Evolutionary conservation across 805 yeast species (phyloP).

Genomic region (Grigorovia jiainica): DNA sequence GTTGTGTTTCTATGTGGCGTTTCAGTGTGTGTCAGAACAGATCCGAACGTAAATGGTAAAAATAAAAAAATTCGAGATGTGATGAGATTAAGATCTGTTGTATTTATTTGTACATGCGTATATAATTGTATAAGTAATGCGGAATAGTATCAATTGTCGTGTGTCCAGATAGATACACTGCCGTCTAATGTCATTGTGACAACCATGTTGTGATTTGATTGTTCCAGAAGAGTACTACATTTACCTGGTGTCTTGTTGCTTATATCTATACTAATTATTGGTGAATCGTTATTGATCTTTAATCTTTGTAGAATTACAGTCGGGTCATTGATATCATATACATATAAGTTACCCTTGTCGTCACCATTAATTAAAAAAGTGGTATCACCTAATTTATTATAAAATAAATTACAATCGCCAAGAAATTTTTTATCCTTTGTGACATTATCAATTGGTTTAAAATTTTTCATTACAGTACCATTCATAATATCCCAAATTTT

Average conservation of each 20-base stretch:
- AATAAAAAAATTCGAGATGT: no score
- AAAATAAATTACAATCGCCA: constrained; percentile 1
- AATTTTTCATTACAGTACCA: constrained; percentile 73
- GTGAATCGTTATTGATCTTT: neutral
- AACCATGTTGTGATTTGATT: neutral
- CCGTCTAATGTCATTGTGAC: neutral
- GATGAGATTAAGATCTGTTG: no score
- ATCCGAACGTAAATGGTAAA: no score
- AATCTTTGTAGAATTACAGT: neutral
- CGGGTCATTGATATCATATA: constrained; percentile 10
- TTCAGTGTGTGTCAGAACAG: no score
- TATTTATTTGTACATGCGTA: no score
- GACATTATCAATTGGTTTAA: constrained; percentile 11
- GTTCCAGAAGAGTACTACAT: no score
- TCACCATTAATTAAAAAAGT: constrained; percentile 24
- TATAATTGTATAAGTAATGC: no score
- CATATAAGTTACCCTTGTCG: constrained; percentile 21
- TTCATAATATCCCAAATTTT: constrained; percentile 82
- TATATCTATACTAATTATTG: constrained; percentile 1
- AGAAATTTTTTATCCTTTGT: constrained; percentile 2
- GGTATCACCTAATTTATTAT: neutral
- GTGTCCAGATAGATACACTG: neutral
- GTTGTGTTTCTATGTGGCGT: no score
- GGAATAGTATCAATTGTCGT: no score
- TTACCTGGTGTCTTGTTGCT: no score